Evolutionary conservation across 129 eudicot genomes (phyloP).

Genomic region (Helichrysum umbraculigerum): DNA sequence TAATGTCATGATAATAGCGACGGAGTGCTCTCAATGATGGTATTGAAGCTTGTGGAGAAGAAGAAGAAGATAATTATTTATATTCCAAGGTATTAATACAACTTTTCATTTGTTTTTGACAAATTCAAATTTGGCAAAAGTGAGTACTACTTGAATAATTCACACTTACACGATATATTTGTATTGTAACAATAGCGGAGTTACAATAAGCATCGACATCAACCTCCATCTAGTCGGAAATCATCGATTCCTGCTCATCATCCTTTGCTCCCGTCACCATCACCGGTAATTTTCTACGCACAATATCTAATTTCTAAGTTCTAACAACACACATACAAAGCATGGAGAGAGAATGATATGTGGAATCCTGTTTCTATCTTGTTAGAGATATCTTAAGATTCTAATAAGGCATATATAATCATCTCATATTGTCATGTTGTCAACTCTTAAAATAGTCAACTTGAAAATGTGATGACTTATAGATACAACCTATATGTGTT

Average conservation of each 20-base stretch:
- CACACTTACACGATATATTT: neutral
- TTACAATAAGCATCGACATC: constrained; percentile 27
- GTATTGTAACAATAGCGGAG: constrained; percentile 15
- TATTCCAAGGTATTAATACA: constrained; percentile 26
- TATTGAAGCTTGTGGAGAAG: neutral
- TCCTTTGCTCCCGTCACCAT: constrained; percentile 37
- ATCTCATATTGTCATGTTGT: neutral
- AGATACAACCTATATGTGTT: neutral
- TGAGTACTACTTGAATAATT: neutral
- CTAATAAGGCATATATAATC: neutral
- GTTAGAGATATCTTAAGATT: constrained; percentile 26
- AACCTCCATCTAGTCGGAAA: constrained; percentile 24
- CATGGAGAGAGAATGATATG: constrained; percentile 18
- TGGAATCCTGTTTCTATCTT: constrained; percentile 13
- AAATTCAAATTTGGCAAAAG: neutral
- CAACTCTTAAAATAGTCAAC: constrained; percentile 28
- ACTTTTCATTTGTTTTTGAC: neutral
- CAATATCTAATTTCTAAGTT: neutral
- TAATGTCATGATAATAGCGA: neutral
- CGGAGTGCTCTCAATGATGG: constrained; percentile 5
- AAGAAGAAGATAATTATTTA: neutral
- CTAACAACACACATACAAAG: constrained; percentile 15
- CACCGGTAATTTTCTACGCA: constrained; percentile 28
- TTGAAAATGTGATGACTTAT: neutral
- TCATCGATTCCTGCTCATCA: constrained; percentile 13